Conservation (phyloP, 176 grass and related monocot genomes). For the Triticum monococcum region DNA sequence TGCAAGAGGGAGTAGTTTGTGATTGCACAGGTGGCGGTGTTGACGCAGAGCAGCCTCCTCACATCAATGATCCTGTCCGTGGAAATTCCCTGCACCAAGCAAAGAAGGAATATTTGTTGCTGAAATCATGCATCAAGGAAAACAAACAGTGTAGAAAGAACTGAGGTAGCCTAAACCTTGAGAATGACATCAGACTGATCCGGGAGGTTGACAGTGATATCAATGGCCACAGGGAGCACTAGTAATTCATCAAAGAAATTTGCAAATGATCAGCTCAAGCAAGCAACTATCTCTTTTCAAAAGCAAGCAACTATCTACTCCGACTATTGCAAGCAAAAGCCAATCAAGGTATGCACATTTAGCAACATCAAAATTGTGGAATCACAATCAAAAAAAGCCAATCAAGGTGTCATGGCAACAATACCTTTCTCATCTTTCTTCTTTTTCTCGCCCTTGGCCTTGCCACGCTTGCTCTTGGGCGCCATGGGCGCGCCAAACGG, state of each 20-base stretch:
- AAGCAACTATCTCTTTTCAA: background rate
- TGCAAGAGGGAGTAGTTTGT: slow-evolving; percentile 85
- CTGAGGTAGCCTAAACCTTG: slow-evolving; percentile 47
- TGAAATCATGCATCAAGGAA: background rate
- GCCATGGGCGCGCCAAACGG: slow-evolving; percentile 52
- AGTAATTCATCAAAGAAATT: slow-evolving; percentile 5
- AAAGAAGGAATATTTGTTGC: background rate
- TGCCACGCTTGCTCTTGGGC: slow-evolving; percentile 86
- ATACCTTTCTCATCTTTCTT: slow-evolving; percentile 99
- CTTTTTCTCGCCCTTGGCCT: slow-evolving; percentile 92
- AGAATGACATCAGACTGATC: slow-evolving; percentile 83
- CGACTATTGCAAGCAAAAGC: background rate
- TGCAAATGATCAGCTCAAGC: background rate
- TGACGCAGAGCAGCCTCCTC: slow-evolving; percentile 76
- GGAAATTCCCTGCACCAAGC: slow-evolving; percentile 72
- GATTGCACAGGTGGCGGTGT: slow-evolving; percentile 77
- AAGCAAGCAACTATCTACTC: background rate
- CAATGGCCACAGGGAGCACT: slow-evolving; percentile 92
- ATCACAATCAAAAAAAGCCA: background rate
- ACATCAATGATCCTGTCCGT: slow-evolving; percentile 94
- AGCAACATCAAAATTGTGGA: no score
- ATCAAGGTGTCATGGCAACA: background rate
- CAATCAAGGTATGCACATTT: background rate
- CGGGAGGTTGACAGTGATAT: slow-evolving; percentile 86
- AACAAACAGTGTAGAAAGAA: background rate